A percentile compares a stretch with the other conserved stretches of the same genome.
Evolutionary conservation across 352 stramenopile genomes (phyloP).

Genomic region (Thalassiosira pacifica): DNA sequence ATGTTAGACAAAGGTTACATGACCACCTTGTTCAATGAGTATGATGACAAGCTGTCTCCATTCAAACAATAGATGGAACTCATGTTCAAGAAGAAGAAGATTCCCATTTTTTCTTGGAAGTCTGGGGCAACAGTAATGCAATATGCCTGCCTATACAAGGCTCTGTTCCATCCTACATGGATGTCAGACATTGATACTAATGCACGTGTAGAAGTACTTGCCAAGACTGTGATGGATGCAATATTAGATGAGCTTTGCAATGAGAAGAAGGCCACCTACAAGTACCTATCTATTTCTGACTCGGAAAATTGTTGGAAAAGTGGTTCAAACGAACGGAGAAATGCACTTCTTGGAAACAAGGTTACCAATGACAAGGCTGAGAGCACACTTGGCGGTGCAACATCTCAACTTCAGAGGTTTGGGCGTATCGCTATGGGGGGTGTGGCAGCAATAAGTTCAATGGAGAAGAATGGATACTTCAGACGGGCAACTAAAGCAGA

Average conservation of each 20-base stretch:
- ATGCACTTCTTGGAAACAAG: neutral
- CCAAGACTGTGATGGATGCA: neutral
- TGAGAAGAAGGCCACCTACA: slow-evolving; percentile 30
- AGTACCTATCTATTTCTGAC: slow-evolving; percentile 11
- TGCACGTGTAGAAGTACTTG: neutral
- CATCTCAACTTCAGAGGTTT: slow-evolving; percentile 11
- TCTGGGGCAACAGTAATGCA: neutral
- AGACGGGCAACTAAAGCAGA: too few relatives aligned
- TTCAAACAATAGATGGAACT: neutral
- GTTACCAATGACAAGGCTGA: slow-evolving; percentile 41
- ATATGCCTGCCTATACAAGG: too few relatives aligned
- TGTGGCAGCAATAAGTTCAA: slow-evolving; percentile 15
- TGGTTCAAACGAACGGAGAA: neutral
- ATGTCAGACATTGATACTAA: too few relatives aligned
- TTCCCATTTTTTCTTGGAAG: neutral
- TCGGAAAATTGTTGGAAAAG: neutral
- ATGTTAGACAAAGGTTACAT: neutral
- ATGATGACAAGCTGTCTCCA: neutral
- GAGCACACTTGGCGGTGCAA: slow-evolving; percentile 36
- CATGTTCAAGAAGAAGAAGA: neutral
- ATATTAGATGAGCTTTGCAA: slow-evolving; percentile 10
- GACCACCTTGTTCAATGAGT: neutral
- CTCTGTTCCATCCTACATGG: too few relatives aligned
- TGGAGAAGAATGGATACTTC: slow-evolving; percentile 5
- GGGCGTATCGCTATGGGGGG: slow-evolving; percentile 9